Percentiles rank a stretch among this genome's conserved stretches.
Evolutionary conservation across 2,329 filamentous ascomycete species (phyloP).

Genomic region (Colletotrichum liriopes): DNA sequence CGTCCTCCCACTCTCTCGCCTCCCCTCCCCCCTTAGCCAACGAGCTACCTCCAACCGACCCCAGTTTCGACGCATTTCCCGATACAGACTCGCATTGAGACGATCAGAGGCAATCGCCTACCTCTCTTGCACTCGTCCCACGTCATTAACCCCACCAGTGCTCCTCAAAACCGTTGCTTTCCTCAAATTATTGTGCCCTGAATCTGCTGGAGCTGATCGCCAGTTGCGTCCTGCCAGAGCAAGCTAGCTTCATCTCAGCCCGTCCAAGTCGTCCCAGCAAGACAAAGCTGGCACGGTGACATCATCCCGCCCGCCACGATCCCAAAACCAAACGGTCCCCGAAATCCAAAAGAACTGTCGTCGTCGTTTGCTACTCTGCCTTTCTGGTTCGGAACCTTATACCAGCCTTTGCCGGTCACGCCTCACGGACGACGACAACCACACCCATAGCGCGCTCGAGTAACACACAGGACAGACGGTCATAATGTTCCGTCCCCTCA

Average conservation of each 20-base stretch:
- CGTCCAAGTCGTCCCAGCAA: conserved; percentile 18
- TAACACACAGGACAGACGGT: background rate
- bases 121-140: conserved; percentile 19
- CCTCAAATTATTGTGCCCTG: background rate
- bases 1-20: background rate
- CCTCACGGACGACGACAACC: background rate
- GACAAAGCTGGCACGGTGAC: conserved; percentile 16
- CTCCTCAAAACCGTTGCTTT: conserved; percentile 28
- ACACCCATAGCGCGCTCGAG: background rate
- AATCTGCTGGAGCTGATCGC: conserved; percentile 12
- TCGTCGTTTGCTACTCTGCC: background rate
- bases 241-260: conserved; percentile 23
- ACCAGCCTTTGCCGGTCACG: background rate
- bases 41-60: conserved; percentile 17
- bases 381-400: background rate
- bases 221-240: background rate
- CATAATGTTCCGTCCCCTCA: conserved; percentile 43
- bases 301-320: conserved; percentile 25
- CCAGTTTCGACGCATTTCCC: conserved; percentile 19
- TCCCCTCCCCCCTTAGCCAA: conserved; percentile 10
- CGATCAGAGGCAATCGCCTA: conserved; percentile 31
- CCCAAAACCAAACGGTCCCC: conserved; percentile 3
- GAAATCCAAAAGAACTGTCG: background rate
- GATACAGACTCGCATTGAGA: conserved; percentile 15
- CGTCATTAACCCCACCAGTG: conserved; percentile 34